These are phyloP conservation scores for Dalechampia spathulata DNA, from an alignment of 441 rosid species.

Conservation along the genomic window DNA sequence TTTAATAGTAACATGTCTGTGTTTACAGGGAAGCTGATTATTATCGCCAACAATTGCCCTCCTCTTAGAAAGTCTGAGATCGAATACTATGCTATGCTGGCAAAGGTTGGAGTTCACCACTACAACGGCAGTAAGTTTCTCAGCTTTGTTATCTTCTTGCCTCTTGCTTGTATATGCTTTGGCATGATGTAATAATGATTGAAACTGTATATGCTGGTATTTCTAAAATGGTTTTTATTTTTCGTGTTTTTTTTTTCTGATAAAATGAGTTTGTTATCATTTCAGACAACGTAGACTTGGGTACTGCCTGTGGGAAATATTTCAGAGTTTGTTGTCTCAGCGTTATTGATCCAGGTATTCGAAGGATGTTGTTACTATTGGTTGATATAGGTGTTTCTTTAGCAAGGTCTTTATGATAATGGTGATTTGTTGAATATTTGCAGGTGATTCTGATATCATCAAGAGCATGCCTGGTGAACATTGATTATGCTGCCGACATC, in stretches of 20 bases:
- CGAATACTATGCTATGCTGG: slow-evolving; percentile 85
- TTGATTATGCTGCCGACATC: slow-evolving; percentile 14
- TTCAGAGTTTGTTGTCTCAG: slow-evolving; percentile 86
- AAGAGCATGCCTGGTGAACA: slow-evolving; percentile 50
- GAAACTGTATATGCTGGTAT: no score
- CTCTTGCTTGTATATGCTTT: no score
- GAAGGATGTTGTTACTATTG: no score
- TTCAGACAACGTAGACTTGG: slow-evolving; percentile 76
- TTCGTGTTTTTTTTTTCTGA: no score
- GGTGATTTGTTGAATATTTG: not conserved
- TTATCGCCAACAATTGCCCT: slow-evolving; percentile 76
- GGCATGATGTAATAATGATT: no score
- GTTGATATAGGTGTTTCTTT: no score
- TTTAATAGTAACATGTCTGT: not conserved
- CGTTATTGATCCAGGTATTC: slow-evolving; percentile 68
- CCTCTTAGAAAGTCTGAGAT: slow-evolving; percentile 87
- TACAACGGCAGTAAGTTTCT: slow-evolving; percentile 40
- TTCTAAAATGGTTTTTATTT: no score
- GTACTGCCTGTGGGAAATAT: slow-evolving; percentile 85
- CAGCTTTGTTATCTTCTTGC: no score
- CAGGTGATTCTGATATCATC: slow-evolving; percentile 69
- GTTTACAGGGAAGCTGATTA: slow-evolving; percentile 54
- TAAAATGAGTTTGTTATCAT: not conserved
- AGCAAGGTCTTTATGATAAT: no score
- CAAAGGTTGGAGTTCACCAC: slow-evolving; percentile 5